Percentiles rank a stretch among this genome's conserved stretches.
These are phyloP conservation scores for Trichoderma sp. DNA, from an alignment of 2,329 filamentous ascomycete genomes.

Conservation along the genomic window DNA sequence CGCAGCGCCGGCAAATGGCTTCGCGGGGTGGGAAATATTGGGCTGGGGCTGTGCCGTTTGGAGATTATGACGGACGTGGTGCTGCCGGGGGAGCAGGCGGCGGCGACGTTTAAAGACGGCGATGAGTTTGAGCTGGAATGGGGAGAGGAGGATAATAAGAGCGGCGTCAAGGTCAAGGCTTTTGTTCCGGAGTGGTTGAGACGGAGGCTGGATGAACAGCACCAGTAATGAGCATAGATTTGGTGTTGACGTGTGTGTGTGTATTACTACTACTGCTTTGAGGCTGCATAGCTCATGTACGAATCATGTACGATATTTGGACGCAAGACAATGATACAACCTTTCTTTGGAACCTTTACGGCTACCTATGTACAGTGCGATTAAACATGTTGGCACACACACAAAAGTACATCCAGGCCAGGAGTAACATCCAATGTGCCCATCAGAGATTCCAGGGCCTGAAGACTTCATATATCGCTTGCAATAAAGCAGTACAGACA, in stretches of 20 bases:
- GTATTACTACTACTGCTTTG: background rate
- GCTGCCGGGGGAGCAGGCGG: conserved; percentile 65
- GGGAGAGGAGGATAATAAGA: conserved; percentile 41
- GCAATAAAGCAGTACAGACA: background rate
- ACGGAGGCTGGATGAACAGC: conserved; percentile 35
- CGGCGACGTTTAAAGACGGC: conserved; percentile 58
- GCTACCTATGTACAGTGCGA: background rate
- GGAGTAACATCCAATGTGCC: too few relatives aligned
- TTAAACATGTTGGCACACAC: background rate
- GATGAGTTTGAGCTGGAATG: conserved; percentile 61
- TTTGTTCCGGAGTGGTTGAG: conserved; percentile 79
- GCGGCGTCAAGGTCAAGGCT: conserved; percentile 62
- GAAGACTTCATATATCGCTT: background rate
- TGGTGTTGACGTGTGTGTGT: background rate
- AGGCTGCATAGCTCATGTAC: background rate
- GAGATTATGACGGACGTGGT: conserved; percentile 85
- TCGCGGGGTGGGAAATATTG: conserved; percentile 76
- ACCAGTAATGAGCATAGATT: conserved; percentile 21
- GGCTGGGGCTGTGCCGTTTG: conserved; percentile 79
- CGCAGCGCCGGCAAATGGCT: conserved; percentile 81
- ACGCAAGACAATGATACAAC: background rate
- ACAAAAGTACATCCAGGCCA: background rate
- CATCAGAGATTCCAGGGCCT: background rate
- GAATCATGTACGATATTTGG: background rate
- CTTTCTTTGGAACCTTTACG: too few relatives aligned